Evolutionary conservation across 495 filamentous ascomycete genomes (phyloP).

Genomic region (Lophiotrema nucula): DNA sequence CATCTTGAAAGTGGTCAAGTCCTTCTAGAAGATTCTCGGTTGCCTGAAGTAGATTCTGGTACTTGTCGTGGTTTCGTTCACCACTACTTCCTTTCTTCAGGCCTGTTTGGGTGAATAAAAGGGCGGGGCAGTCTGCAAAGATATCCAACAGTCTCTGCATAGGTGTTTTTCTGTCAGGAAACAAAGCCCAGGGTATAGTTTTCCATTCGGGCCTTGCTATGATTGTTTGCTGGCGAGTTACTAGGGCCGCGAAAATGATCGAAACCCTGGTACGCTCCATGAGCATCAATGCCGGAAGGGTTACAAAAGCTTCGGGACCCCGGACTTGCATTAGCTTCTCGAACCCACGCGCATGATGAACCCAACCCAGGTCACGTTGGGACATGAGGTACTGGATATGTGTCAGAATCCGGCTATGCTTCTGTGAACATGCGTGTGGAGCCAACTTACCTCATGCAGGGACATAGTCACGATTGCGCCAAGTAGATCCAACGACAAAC

Average conservation of each 20-base stretch:
- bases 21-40: not conserved
- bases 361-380: not conserved
- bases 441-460: not conserved
- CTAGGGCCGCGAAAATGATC: not conserved
- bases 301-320: not conserved
- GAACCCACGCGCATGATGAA: not conserved
- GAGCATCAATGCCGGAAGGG: not conserved
- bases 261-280: not conserved
- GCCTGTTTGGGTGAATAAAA: not conserved
- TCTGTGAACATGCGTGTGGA: not conserved
- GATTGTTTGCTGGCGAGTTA: not conserved
- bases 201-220: not conserved
- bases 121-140: not conserved
- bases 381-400: not conserved
- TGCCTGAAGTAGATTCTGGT: not conserved
- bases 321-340: not conserved
- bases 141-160: not conserved
- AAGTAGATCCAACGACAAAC: not conserved
- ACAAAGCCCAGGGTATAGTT: not conserved
- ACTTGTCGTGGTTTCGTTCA: not conserved
- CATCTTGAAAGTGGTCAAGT: not conserved
- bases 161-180: not conserved
- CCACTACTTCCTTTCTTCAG: not conserved
- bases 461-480: not conserved
- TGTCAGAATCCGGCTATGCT: not conserved